Conservation (phyloP, 73 alveolate genomes). For the Paramecium biaurelia region DNA sequence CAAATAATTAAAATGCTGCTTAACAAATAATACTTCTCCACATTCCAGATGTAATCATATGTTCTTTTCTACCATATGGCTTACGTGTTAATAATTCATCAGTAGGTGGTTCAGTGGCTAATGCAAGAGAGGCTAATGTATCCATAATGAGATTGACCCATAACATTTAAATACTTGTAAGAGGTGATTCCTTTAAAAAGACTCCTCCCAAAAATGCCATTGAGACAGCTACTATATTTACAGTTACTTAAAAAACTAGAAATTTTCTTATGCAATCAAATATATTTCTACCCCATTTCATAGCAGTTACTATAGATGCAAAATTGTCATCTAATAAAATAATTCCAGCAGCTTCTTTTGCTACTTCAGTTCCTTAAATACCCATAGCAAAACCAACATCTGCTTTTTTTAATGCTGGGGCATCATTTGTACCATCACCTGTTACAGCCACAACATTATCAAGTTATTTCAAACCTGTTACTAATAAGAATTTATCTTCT, state of each 20-base stretch:
- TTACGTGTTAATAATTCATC: constrained; percentile 76
- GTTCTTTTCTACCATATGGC: constrained; percentile 78
- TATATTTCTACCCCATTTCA: constrained; percentile 90
- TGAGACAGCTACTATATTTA: constrained; percentile 86
- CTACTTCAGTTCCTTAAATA: constrained; percentile 96
- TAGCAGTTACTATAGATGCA: constrained; percentile 84
- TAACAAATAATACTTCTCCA: constrained; percentile 80
- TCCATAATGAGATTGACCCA: constrained; percentile 96
- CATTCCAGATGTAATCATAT: constrained; percentile 83
- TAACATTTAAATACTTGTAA: constrained; percentile 86
- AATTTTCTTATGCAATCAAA: constrained; percentile 92
- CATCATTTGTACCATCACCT: constrained; percentile 99
- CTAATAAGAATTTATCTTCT: constrained; percentile 89
- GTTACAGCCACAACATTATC: constrained; percentile 96
- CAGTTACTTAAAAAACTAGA: constrained; percentile 90
- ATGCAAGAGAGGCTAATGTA: constrained; percentile 87
- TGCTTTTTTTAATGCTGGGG: constrained; percentile 96
- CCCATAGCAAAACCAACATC: constrained; percentile 99
- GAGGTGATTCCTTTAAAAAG: constrained; percentile 82
- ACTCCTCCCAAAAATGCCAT: constrained; percentile 89
- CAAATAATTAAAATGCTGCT: constrained; percentile 76
- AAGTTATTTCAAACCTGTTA: constrained; percentile 84
- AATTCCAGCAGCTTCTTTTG: constrained; percentile 96
- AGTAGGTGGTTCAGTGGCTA: constrained; percentile 90
- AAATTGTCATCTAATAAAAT: constrained; percentile 87